A percentile compares a stretch with the other conserved stretches of the same genome.
phyloP scores from a whole-genome alignment of 345 rosid genomes.

The Lumnitzera littorea region DNA sequence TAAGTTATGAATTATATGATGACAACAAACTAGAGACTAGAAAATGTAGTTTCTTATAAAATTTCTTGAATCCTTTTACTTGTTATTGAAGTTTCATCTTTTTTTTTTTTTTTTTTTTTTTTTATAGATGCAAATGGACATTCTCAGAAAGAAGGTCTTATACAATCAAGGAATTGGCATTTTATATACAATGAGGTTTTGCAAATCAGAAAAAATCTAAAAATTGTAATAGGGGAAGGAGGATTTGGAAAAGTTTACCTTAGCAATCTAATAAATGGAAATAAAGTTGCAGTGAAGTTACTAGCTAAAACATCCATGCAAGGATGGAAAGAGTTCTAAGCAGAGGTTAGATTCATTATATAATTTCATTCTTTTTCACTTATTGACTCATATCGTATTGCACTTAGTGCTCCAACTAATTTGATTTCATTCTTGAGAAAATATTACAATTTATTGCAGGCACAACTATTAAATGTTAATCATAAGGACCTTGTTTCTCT shows the following conservation, averaged over 20 bases:
- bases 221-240: slow-evolving; percentile 34
- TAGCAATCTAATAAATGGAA: slow-evolving; percentile 24
- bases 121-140: too few relatives aligned
- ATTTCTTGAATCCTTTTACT: too few relatives aligned
- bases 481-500: slow-evolving; percentile 38
- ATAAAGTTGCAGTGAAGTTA: slow-evolving; percentile 53
- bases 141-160: too few relatives aligned
- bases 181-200: slow-evolving; percentile 31
- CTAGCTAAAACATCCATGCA: slow-evolving; percentile 32
- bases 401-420: not conserved
- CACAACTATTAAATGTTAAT: slow-evolving; percentile 36
- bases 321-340: slow-evolving; percentile 35
- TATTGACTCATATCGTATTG: not conserved
- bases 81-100: too few relatives aligned
- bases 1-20: too few relatives aligned
- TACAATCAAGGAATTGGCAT: slow-evolving; percentile 16
- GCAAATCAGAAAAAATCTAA: slow-evolving; percentile 33
- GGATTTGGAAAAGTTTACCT: slow-evolving; percentile 50
- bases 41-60: too few relatives aligned
- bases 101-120: too few relatives aligned
- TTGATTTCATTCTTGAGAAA: not conserved
- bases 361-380: too few relatives aligned
- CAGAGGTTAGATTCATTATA: slow-evolving; percentile 26
- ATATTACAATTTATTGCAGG: slow-evolving; percentile 17
- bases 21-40: too few relatives aligned